Evolutionary conservation across 1,284 basidiomycete species (phyloP).

Genomic region (Pyrrhoderma noxium): DNA sequence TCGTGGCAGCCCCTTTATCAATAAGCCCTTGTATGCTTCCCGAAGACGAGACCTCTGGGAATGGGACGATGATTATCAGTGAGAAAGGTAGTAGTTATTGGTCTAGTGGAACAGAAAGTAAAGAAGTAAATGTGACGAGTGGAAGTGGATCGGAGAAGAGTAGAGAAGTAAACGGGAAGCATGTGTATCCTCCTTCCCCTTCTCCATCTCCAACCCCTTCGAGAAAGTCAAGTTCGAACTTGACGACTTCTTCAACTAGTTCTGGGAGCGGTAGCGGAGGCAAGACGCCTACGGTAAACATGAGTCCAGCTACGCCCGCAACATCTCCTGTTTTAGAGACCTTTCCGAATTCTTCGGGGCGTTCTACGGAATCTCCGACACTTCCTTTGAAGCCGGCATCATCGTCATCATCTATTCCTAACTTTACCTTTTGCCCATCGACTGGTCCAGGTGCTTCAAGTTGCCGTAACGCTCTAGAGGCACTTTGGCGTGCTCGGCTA

Average conservation of each 20-base stretch:
- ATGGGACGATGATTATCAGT: neutral
- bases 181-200: conserved; percentile 13
- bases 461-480: conserved; percentile 14
- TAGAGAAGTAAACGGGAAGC: no score
- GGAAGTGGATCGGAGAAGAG: no score
- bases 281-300: no score
- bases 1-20: conserved; percentile 22
- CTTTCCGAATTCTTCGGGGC: neutral
- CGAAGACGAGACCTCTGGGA: neutral
- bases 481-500: conserved; percentile 22
- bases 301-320: no score
- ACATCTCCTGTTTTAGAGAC: neutral
- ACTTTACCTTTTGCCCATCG: conserved; percentile 9
- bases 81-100: neutral
- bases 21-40: conserved; percentile 4
- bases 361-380: neutral
- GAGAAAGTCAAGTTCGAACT: neutral
- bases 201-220: conserved; percentile 13
- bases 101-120: neutral
- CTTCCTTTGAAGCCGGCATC: neutral
- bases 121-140: no score
- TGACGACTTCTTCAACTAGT: no score
- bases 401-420: neutral
- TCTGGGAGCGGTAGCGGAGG: no score
- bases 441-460: neutral